Evolutionary conservation across 257 asterid genomes (phyloP), one percentile per base, ranked within the genome.

Genomic region (Jacaranda copaia): DNA sequence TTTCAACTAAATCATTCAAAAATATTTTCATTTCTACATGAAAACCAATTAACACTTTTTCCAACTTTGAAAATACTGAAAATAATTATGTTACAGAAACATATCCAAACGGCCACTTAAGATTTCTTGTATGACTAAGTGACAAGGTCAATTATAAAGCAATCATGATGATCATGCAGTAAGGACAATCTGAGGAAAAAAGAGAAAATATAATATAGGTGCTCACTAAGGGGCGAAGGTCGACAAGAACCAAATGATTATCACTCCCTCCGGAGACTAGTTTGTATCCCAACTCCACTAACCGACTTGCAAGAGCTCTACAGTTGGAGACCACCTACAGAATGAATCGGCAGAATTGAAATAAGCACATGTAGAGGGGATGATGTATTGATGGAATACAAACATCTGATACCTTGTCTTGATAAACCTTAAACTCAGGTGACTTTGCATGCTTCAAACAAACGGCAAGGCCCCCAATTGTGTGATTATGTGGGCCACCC

Each of bases 401-500:
- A 73, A 12, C 32, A 69, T 8, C 4, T 6, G 18, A 11, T 84
- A 91, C 99, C 94, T 89, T 85, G 83, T 83, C 90, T 78, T 96
- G 98, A 78, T 93, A 96, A 42, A 85, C 85, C 88, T 85, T 90
- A 81, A 93, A 96, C 70, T 91, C 92, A 4, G 92, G 85, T 36
- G 95, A 91, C 72, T 89, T 86, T 7, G 97, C 97, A 80, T 90
- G 89, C 84, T 87, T 93, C 85, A 96, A 85, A 82, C 88, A 81
- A 65, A 96, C 97, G 1, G 97, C 90, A 46, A 96, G 93, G 51
- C 97, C 99, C 25, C 96, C 98, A 63, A 96, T 93, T 4, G 99
- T 93, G 86, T 91, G 97, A 78, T 90, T 93, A 67, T 93, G 99
- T 6, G 99, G 99, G 46, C 99, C 98, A 52, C 97, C 98, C 99